Evolutionary conservation across 139 green algal genomes (phyloP).

Genomic region (Asterochloris sp.): DNA sequence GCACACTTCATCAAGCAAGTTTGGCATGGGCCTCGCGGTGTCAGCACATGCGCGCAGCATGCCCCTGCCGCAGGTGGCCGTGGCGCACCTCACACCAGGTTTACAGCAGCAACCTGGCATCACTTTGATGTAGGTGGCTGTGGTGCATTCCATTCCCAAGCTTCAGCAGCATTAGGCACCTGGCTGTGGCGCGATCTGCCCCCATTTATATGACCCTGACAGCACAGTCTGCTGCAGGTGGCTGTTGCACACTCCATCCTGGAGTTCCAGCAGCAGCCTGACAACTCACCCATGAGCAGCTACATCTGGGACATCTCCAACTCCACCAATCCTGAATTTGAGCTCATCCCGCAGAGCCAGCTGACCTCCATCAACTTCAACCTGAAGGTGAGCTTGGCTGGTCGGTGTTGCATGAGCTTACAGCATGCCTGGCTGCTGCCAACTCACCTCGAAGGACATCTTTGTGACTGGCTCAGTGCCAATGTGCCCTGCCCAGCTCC

Average conservation of each 20-base stretch:
- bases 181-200: neutral
- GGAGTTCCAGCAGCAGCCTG: constrained; percentile 68
- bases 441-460: too few species aligned
- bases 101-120: constrained; percentile 10
- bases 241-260: constrained; percentile 78
- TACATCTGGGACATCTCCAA: constrained; percentile 93
- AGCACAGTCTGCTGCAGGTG: constrained; percentile 16
- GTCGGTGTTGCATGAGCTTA: neutral
- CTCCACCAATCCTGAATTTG: constrained; percentile 78
- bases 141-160: too few species aligned
- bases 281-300: constrained; percentile 51
- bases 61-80: neutral
- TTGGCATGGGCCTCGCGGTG: too few species aligned
- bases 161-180: too few species aligned
- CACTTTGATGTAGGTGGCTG: neutral
- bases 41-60: too few species aligned
- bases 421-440: too few species aligned
- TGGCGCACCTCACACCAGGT: constrained; percentile 3
- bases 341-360: constrained; percentile 69
- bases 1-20: too few species aligned
- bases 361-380: constrained; percentile 84
- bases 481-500: too few species aligned
- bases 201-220: too few species aligned
- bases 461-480: too few species aligned
- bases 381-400: constrained; percentile 35